Conservation (phyloP, 2,329 filamentous ascomycete genomes). For the Clarireedia monteithiana region DNA sequence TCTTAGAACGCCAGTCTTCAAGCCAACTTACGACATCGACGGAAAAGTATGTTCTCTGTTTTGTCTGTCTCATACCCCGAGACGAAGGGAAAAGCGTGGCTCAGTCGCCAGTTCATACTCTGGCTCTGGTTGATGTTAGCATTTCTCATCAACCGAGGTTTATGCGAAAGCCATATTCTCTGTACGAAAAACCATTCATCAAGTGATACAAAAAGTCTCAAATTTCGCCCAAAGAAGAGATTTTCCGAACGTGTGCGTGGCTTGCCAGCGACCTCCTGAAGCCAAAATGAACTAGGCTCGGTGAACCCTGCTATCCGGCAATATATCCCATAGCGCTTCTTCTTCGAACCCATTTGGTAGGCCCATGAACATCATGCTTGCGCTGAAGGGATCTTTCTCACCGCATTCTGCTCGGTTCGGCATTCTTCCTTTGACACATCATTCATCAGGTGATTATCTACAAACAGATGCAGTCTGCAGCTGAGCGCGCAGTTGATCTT, state of each 20-base stretch:
- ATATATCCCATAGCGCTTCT: background rate
- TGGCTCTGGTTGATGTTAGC: background rate
- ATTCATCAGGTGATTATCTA: background rate
- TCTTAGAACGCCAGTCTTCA: no score
- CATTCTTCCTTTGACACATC: background rate
- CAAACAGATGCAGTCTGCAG: background rate
- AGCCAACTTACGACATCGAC: no score
- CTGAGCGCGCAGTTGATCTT: background rate
- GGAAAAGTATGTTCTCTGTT: no score
- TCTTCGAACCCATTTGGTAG: background rate
- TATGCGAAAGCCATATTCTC: background rate
- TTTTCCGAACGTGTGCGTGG: conserved; percentile 2
- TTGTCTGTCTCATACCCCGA: no score
- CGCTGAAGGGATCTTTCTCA: conserved; percentile 2
- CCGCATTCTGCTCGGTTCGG: conserved; percentile 1
- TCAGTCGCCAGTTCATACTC: background rate
- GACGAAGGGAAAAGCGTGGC: no score
- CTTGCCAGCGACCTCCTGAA: background rate
- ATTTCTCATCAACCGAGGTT: conserved; percentile 1
- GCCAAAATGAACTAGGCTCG: background rate
- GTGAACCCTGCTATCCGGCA: conserved; percentile 3
- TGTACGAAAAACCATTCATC: background rate
- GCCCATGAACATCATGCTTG: background rate
- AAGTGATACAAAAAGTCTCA: background rate
- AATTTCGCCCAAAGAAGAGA: background rate